These are phyloP conservation scores for Paecilomyces niveus DNA, from an alignment of 2,329 filamentous ascomycete species.

Conservation along the genomic window DNA sequence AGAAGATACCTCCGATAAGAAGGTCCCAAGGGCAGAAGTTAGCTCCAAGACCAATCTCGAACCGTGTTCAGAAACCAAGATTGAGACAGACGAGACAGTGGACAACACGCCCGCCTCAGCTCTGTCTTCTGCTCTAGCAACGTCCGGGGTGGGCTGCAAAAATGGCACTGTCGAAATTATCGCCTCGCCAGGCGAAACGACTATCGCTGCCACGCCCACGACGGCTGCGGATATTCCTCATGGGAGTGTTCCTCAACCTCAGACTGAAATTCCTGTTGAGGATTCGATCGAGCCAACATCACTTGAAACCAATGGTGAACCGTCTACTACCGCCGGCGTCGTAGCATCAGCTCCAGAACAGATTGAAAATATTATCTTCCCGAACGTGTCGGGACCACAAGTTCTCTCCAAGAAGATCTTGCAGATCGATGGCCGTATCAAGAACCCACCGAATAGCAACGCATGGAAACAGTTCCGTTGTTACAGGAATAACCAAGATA, in stretches of 20 bases:
- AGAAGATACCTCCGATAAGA: not conserved
- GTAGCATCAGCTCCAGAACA: constrained; percentile 6
- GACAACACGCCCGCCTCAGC: not conserved
- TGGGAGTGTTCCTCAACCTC: not conserved
- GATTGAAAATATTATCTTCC: constrained; percentile 17
- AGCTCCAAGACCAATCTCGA: not conserved
- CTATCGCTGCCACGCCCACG: not conserved
- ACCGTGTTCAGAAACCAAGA: not conserved
- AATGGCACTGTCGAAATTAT: not conserved
- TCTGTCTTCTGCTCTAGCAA: not conserved
- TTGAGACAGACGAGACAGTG: not conserved
- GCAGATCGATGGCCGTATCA: constrained; percentile 33
- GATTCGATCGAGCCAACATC: not conserved
- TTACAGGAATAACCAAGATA: constrained; percentile 39
- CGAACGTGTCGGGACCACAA: constrained; percentile 20
- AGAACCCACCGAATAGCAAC: constrained; percentile 25
- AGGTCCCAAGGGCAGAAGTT: not conserved
- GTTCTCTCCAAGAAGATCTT: constrained; percentile 28
- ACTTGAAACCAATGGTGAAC: not conserved
- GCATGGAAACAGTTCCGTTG: constrained; percentile 39
- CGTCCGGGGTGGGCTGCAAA: not conserved
- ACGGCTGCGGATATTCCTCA: not conserved
- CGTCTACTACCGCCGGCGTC: not conserved
- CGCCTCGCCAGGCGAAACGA: not conserved
- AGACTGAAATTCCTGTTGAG: not conserved